Base-by-base conservation (phyloP, 1,284 basidiomycete species). In the Kwoniella shivajii region DNA sequence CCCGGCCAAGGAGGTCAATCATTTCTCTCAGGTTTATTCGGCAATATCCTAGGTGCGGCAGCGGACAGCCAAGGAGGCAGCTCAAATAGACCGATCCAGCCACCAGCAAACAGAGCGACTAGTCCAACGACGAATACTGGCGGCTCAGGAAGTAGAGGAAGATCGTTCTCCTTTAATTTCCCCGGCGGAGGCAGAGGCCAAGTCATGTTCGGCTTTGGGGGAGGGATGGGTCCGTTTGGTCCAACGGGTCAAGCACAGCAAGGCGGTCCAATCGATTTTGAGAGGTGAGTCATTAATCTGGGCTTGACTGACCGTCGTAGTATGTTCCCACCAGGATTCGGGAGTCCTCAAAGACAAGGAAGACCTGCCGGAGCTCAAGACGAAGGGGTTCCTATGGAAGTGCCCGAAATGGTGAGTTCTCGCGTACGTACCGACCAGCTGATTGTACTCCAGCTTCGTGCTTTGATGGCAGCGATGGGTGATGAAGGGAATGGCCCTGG, bases 251-350 rank as follows among this genome's bases (percentile, higher is more conserved):
- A 50, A 7, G 45, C 9, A 34, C 26, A 22, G 26, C 45, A 16
- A 41, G 49, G 47, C 11, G 50, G 47, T n/a, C 26, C 0, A 34
- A 53, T 42, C 41, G 52, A 45, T 16, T 56, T 63, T 27, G 54
- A 54, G 16, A 48, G 49, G 60, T 62, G 31, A 57, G 50, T 43
- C n/a, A n/a, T n/a, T n/a, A n/a, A n/a, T n/a, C n/a, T n/a, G 27
- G 7, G n/a, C n/a, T n/a, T n/a, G n/a, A n/a, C n/a, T n/a, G n/a
- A n/a, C n/a, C n/a, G n/a, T n/a, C n/a, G n/a, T n/a, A 71, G 68
- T 13, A 69, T 69, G 59, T 71, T 72, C 37, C 60, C 56, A 6
- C 52, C 29, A 33, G 69, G 67, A 2, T 70, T 72, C 31, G 62
- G 59, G 5, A 55, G 64, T 2, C 58, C 56, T 26, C 53, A 22